Percentiles rank a stretch among this genome's conserved stretches.
Conservation (phyloP, 2,329 filamentous ascomycete species). For the Pseudogymnoascus sp. region DNA sequence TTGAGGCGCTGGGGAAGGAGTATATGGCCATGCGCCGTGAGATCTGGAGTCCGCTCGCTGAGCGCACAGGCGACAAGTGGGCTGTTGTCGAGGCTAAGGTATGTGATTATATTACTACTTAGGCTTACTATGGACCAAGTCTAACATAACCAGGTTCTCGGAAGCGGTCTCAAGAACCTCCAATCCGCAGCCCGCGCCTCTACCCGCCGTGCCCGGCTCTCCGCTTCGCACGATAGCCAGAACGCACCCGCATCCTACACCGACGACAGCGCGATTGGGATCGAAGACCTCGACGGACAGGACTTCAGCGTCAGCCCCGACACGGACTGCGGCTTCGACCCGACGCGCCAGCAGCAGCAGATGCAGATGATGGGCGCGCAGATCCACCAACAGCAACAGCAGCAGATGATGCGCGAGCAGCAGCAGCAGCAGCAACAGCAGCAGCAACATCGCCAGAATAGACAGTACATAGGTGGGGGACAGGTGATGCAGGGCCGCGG, state of each 20-base stretch:
- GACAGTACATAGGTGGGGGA: slow-evolving; percentile 17
- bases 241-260: slow-evolving; percentile 26
- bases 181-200: slow-evolving; percentile 62
- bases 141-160: slow-evolving; percentile 59
- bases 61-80: slow-evolving; percentile 77
- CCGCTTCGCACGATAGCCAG: slow-evolving; percentile 33
- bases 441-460: not conserved
- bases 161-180: slow-evolving; percentile 75
- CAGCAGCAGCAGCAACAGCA: not conserved
- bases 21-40: slow-evolving; percentile 76
- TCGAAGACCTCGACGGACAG: slow-evolving; percentile 50
- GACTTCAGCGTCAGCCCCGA: slow-evolving; percentile 50
- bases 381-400: slow-evolving; percentile 25
- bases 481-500: slow-evolving; percentile 30
- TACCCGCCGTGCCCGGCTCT: slow-evolving; percentile 57
- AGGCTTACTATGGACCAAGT: not conserved
- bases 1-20: slow-evolving; percentile 67
- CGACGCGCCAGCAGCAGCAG: not conserved
- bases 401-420: not conserved
- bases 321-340: slow-evolving; percentile 35
- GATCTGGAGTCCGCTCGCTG: slow-evolving; percentile 72
- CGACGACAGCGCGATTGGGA: slow-evolving; percentile 67
- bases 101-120: slow-evolving; percentile 20
- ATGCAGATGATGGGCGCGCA: slow-evolving; percentile 15
- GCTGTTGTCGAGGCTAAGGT: slow-evolving; percentile 61